Base-by-base conservation (phyloP, 495 filamentous ascomycete species). In the Neurospora sp. region DNA sequence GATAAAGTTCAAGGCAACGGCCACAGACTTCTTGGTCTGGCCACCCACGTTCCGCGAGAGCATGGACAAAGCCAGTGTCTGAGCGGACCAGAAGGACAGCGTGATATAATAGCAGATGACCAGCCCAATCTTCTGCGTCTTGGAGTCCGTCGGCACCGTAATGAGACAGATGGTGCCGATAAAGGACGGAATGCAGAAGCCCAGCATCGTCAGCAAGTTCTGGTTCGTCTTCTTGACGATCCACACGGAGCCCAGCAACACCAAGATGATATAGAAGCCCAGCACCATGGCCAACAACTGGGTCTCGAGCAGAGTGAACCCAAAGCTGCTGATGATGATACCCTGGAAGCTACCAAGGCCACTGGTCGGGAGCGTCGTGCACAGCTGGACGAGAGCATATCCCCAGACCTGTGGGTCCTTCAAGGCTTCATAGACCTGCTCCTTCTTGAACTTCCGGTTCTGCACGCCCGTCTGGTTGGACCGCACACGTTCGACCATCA, bases 201-300 rank as follows among this genome's bases (percentile, higher is more conserved):
- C 82, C 27, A 87, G 74, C 90, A 92, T 92, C 45, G 89, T 82
- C 35, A 91, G 72, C 14, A 90, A 73, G 74, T 91, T 93, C 78
- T 93, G 90, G 4, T 81, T 78, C 4, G 83, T 89, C 77, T 83
- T 87, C 77, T 89, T 90, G 3, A 90, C 90, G 1, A 93, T 77
- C 85, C 85, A 92, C 2, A 88, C 85, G 1, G 88, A 90, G 3
- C 82, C 82, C 42, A 92, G 77, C 38, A 93, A 79, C 16, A 92
- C 87, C 40, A 90, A 86, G 71, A 91, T 90, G 73, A 93, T 92
- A 72, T 90, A 91, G 44, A 86, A 87, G 6, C 91, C 90, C 2
- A 92, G 81, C 6, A 92, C 89, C 89, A 93, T 93, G 20, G 89
- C 87, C 42, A 89, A 78, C 12, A 89, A 80, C 78, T 88, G 87